These are phyloP conservation scores for Fusarium pseudocircinatum DNA, from an alignment of 2,329 filamentous ascomycete species.

Conservation along the genomic window DNA sequence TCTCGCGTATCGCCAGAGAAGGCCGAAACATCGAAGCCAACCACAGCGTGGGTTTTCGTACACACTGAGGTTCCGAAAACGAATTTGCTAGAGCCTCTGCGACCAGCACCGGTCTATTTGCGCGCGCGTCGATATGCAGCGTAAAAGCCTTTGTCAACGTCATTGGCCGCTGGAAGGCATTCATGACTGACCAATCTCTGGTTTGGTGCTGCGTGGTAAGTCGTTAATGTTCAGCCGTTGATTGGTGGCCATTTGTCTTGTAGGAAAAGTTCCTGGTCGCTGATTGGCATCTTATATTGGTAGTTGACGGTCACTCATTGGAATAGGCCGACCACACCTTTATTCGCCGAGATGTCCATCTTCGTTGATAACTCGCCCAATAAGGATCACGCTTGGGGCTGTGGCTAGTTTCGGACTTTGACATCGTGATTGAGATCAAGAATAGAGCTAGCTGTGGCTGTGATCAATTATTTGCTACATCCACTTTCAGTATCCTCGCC, in stretches of 20 bases:
- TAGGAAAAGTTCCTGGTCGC: background rate
- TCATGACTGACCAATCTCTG: background rate
- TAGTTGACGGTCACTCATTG: constrained; percentile 8
- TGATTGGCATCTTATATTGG: constrained; percentile 14
- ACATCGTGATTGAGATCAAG: constrained; percentile 20
- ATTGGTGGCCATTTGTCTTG: constrained; percentile 15
- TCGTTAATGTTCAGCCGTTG: background rate
- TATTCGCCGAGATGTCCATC: constrained; percentile 1
- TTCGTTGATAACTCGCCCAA: constrained; percentile 3
- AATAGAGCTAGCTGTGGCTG: constrained; percentile 11
- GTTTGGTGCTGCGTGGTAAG: constrained; percentile 6
- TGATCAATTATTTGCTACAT: constrained; percentile 21
- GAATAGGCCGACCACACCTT: background rate
- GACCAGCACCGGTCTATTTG: background rate
- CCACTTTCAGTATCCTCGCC: too few relatives aligned
- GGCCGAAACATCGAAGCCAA: constrained; percentile 6
- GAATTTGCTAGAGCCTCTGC: background rate
- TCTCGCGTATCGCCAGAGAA: constrained; percentile 15
- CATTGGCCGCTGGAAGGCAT: background rate
- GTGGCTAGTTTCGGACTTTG: constrained; percentile 1
- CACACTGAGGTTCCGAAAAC: constrained; percentile 1
- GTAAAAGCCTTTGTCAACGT: background rate
- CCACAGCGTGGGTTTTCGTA: background rate
- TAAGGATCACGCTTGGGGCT: background rate
- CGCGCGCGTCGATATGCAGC: constrained; percentile 25